Evolutionary conservation across 805 yeast genomes (phyloP), one percentile per base, ranked within the genome.

Genomic region (Metschnikowia hibisci): DNA sequence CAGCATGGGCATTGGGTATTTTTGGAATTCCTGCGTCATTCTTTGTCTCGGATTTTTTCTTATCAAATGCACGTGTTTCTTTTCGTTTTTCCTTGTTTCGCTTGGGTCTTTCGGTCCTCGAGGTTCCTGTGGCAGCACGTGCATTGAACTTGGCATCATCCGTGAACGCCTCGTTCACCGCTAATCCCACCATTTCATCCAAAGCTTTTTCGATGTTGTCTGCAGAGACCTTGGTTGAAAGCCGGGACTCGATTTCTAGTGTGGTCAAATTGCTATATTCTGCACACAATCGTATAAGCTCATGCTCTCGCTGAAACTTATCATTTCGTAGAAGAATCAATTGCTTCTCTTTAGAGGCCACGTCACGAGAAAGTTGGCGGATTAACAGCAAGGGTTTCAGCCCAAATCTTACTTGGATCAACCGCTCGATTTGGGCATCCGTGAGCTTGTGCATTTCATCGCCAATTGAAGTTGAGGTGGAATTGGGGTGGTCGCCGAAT

Each of bases 271-370:
- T 60, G 3, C 73, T 73, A 46, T 62, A 62, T 35, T 67, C 70
- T 27, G 55, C 60, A 36, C 68, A 57, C 12, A 71, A 41, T 30
- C 55, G 57, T 15, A 58, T 48, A 33, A 71, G 53, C 27, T 53
- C 57, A 32, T 64, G 70, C 44, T 70, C 74, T 15, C 65, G 52
- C 15, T 47, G 39, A 39, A 68, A 61, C 43, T 61, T 58, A 30
- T 58, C 60, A 42, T 59, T 55, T 9, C 74, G 60, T 30, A 67
- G 49, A 14, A 72, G 50, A 2, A 67, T 58, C 33, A 76, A 59
- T 48, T 76, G 78, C 1, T 73, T 63, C 41, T 77, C 80, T 28
- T 77, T 63, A 28, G 62, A 58, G 1, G 78, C 74, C 46, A 77
- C 53, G 42, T 77, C 81, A 2, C 63, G 47, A 0, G 80, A 72